Conservation (phyloP, 2,329 filamentous ascomycete species). For the Pseudogymnoascus sp. region DNA sequence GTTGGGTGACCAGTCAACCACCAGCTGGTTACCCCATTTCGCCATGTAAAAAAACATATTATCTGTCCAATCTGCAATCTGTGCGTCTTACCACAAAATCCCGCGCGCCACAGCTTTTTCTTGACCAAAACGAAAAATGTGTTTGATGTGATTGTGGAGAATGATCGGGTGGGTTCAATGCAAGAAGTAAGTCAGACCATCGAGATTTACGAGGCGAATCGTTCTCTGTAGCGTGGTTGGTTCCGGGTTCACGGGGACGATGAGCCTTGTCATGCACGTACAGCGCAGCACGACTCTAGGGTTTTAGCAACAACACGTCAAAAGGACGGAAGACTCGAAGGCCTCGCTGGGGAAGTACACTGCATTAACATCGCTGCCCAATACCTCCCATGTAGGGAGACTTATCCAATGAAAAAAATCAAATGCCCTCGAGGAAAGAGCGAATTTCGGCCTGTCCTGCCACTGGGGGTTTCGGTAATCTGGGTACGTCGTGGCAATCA, state of each 20-base stretch:
- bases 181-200: background rate
- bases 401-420: background rate
- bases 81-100: constrained; percentile 2
- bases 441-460: background rate
- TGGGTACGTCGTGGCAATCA: background rate
- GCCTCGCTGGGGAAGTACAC: background rate
- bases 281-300: constrained; percentile 2
- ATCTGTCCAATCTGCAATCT: background rate
- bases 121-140: background rate
- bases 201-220: constrained; percentile 2
- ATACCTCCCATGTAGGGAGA: background rate
- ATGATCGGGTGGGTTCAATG: constrained; percentile 3
- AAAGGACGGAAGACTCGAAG: background rate
- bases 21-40: constrained; percentile 6
- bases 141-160: background rate
- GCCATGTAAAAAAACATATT: constrained; percentile 6
- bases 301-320: constrained; percentile 2
- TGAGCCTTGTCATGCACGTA: constrained; percentile 7
- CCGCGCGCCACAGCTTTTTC: background rate
- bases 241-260: constrained; percentile 5
- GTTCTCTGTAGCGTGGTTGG: constrained; percentile 2
- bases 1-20: background rate
- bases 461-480: background rate
- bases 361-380: constrained; percentile 1
- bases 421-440: background rate